phyloP scores from a whole-genome alignment of 768 basidiomycete species.

The Sporobolomyces pararoseus region DNA sequence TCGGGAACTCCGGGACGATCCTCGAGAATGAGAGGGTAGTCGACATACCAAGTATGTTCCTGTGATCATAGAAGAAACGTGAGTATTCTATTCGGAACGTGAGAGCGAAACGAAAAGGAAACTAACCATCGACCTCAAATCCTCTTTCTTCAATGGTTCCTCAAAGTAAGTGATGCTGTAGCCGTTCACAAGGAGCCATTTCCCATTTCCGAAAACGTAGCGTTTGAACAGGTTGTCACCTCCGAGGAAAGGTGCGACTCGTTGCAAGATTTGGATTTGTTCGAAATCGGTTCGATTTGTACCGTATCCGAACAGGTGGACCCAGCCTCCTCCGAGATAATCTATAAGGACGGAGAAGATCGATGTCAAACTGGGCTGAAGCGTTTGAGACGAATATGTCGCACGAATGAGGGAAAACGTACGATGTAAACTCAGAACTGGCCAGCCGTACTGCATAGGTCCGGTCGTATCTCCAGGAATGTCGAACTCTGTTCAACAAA shows the following conservation, averaged over 20 bases:
- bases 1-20: slow-evolving; percentile 34
- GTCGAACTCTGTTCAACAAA: slow-evolving; percentile 35
- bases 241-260: slow-evolving; percentile 40
- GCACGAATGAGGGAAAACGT: neutral
- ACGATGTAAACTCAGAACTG: slow-evolving; percentile 40
- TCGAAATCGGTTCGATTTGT: slow-evolving; percentile 25
- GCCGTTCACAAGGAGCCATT: slow-evolving; percentile 38
- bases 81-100: neutral
- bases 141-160: slow-evolving; percentile 23
- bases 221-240: slow-evolving; percentile 44
- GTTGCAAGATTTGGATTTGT: slow-evolving; percentile 22
- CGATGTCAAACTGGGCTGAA: too few species aligned
- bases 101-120: neutral
- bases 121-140: slow-evolving; percentile 32
- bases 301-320: slow-evolving; percentile 38
- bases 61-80: neutral
- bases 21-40: slow-evolving; percentile 20
- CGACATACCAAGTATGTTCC: slow-evolving; percentile 43
- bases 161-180: slow-evolving; percentile 42
- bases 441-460: slow-evolving; percentile 41
- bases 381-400: too few species aligned
- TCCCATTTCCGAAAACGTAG: slow-evolving; percentile 41
- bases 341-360: neutral
- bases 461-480: slow-evolving; percentile 44
- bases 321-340: slow-evolving; percentile 21